A percentile compares a stretch with the other conserved stretches of the same genome.
Evolutionary conservation across 495 filamentous ascomycete genomes (phyloP).

Genomic region (Aspergillus wentii): DNA sequence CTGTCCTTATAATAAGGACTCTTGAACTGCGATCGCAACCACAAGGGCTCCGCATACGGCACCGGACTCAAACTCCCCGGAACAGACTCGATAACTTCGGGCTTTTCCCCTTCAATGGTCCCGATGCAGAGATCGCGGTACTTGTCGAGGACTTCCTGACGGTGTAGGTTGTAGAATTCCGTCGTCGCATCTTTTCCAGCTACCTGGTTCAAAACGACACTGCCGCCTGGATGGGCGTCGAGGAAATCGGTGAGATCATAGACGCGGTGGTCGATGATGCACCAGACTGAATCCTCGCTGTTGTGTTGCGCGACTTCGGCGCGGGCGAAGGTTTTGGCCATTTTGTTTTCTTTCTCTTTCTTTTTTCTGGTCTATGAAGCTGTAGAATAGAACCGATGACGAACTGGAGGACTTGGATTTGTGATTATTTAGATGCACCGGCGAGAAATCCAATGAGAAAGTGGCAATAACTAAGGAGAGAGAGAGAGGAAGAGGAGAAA

Average conservation of each 20-base stretch:
- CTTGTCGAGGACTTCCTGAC: slow-evolving; percentile 64
- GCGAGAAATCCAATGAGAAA: not conserved
- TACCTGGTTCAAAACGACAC: slow-evolving; percentile 47
- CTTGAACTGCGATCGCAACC: slow-evolving; percentile 75
- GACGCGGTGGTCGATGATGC: slow-evolving; percentile 55
- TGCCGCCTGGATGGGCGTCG: slow-evolving; percentile 57
- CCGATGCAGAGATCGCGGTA: slow-evolving; percentile 74
- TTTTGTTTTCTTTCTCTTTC: not conserved
- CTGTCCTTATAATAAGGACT: slow-evolving; percentile 78
- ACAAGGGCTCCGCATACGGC: slow-evolving; percentile 77
- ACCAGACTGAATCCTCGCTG: slow-evolving; percentile 51
- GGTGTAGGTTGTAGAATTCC: slow-evolving; percentile 55
- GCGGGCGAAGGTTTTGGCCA: slow-evolving; percentile 32
- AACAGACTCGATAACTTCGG: slow-evolving; percentile 66
- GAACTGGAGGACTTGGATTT: not conserved
- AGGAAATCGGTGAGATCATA: slow-evolving; percentile 56
- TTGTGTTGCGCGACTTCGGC: slow-evolving; percentile 51
- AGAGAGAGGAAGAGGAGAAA: too few relatives aligned
- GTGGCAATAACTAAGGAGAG: not conserved
- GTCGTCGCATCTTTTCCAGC: slow-evolving; percentile 54
- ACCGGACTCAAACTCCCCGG: slow-evolving; percentile 68
- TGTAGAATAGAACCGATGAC: not conserved
- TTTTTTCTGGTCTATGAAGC: not conserved
- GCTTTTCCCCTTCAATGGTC: slow-evolving; percentile 66
- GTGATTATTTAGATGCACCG: not conserved